Evolutionary conservation across 768 basidiomycete species (phyloP), one percentile per base, ranked within the genome.

Genomic region (Chalciporus sphaerocephalus): DNA sequence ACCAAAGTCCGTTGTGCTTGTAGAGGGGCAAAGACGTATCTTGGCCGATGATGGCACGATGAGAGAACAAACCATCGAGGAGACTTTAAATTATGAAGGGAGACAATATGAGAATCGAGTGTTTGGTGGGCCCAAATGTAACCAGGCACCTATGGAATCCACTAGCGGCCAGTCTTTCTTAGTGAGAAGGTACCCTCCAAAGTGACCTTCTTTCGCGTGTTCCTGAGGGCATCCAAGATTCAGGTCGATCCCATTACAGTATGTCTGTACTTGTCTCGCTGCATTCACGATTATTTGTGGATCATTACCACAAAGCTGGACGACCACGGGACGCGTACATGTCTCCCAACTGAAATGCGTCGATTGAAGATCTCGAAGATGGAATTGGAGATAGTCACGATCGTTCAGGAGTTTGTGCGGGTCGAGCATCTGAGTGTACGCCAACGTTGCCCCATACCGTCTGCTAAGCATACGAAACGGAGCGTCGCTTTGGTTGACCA

Each of bases 191-290:
- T 89, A 91, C 15, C 81, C 85, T 3, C 87, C 88, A 55, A 75
- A 85, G 54, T 83, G 86, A 9, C 73, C 79, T 32, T 82, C 75
- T 28, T 72, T 70, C 11, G 87, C 86, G 20, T 74, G 71, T 42
- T 83, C 78, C 54, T 86, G 86, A 18, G 88, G 88, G 60, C 88
- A 91, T 13, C 88, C 88, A 10, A 90, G 74, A 61, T 91, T 91
- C 42, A 90, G 59, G 68, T 90, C 87, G 63, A 90, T 80, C 10
- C 75, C 87, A 54, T 87, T 79, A 51, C 86, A 89, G 40, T 72
- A 69, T 10, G 60, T 57, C 53, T 84, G 76, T 6, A 90, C 51
- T 52, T 76, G 79, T 38, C 71, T 69, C 4, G 81, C 85, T 12
- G 81, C 87, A 42, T 69, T 61, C 1, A 86, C 76, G 23, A 89